Evolutionary conservation across 2,329 filamentous ascomycete genomes (phyloP), one percentile per base, ranked within the genome.

Genomic region (Xylaria sp.): DNA sequence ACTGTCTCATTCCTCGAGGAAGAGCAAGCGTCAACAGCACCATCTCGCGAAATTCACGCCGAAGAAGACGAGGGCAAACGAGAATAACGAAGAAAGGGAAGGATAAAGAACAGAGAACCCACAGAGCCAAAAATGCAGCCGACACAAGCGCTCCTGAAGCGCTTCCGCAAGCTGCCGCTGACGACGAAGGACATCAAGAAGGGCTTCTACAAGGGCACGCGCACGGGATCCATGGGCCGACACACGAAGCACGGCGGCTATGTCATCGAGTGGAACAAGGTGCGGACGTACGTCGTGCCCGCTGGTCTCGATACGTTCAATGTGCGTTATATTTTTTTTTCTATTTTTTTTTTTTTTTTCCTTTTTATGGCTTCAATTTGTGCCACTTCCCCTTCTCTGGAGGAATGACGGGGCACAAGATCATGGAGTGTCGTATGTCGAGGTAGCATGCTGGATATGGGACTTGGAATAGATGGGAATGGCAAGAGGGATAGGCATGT

Each of bases 161-260:
- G 88, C 67, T 88, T 94, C 77, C 88, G 90, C 81, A 94, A 95
- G 78, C 85, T 94, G 68, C 87, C 88, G 63, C 88, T 99, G 78
- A 98, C 93, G 13, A 97, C 95, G 74, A 99, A 99, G 84, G 91
- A 96, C 82, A 91, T 95, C 80, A 92, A 92, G 80, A 93, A 94
- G 79, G 95, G 94, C 75, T 99, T 91, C 89, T 99, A 99, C 89
- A 98, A 98, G 87, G 96, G 96, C 79, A 98, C 92, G 76, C 88
- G 94, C 56, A 91, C 94, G 0, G 96, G 96, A 1, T 90, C 92
- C 51, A 94, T 97, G 90, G 96, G 96, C 80, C 83, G 85, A 15
- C 93, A 97, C 83, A 94, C 92, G 64, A 92, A 92, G 80, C 89
- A 90, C 79, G 96, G 95, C 81, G 91, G 91, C 60, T 99, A 96